Conservation (phyloP, 345 rosid species). For the Lepidium aucheri region DNA sequence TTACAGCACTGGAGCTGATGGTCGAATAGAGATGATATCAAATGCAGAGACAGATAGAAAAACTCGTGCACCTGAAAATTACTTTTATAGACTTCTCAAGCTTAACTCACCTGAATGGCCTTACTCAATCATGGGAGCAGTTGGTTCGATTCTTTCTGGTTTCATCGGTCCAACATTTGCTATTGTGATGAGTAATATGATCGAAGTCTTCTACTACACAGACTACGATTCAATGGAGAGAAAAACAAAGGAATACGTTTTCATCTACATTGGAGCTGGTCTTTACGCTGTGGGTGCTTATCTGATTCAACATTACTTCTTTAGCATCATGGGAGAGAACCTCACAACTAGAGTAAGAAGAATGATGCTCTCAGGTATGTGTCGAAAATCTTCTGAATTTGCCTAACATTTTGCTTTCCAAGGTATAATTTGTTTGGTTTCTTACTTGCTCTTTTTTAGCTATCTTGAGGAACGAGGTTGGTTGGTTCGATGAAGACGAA, state of each 20-base stretch:
- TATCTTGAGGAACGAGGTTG: conserved; percentile 92
- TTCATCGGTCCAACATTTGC: conserved; percentile 97
- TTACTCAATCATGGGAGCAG: conserved; percentile 92
- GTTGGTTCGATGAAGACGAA: conserved; percentile 99
- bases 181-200: conserved; percentile 95
- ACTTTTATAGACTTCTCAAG: conserved; percentile 85
- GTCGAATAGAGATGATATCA: conserved; percentile 93
- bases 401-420: not conserved
- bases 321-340: conserved; percentile 99
- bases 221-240: conserved; percentile 87
- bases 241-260: conserved; percentile 94
- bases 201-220: conserved; percentile 91
- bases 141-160: conserved; percentile 90
- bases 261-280: conserved; percentile 95
- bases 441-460: conserved; percentile 43
- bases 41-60: conserved; percentile 92
- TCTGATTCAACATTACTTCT: conserved; percentile 97
- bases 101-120: conserved; percentile 99
- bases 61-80: conserved; percentile 82
- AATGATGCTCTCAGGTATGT: conserved; percentile 97
- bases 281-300: conserved; percentile 93
- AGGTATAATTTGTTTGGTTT: not conserved
- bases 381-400: not conserved
- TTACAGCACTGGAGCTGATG: conserved; percentile 94
- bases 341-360: conserved; percentile 96